A percentile compares a stretch with the other conserved stretches of the same genome.
phyloP scores from a whole-genome alignment of 768 basidiomycete species.

The Boletus barrowsii region DNA sequence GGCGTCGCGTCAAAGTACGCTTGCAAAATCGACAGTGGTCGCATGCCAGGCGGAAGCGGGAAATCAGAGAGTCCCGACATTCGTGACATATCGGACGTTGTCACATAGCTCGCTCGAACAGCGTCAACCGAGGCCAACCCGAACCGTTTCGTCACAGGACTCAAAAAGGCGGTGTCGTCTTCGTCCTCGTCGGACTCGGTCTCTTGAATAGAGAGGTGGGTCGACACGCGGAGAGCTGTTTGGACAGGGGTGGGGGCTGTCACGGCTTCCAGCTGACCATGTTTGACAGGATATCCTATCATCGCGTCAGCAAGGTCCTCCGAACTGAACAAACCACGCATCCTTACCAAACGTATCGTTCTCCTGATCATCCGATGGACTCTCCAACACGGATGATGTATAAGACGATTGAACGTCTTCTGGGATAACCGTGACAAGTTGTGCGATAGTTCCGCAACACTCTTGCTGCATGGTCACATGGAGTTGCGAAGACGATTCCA shows the following conservation, averaged over 20 bases:
- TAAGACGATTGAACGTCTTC: conserved; percentile 28
- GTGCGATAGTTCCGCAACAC: conserved; percentile 1
- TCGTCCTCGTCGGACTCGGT: conserved; percentile 4
- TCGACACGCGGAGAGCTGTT: conserved; percentile 14
- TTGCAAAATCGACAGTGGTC: conserved; percentile 39
- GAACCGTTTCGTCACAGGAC: conserved; percentile 19
- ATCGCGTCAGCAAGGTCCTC: neutral
- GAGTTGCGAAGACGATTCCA: conserved; percentile 5
- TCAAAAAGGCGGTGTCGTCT: neutral
- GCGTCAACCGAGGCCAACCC: conserved; percentile 29
- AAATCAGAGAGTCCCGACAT: conserved; percentile 77
- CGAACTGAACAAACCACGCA: neutral
- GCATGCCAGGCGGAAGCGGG: conserved; percentile 53
- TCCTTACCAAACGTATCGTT: conserved; percentile 32
- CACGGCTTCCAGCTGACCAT: conserved; percentile 13
- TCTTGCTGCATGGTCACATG: conserved; percentile 4
- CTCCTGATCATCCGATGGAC: conserved; percentile 11
- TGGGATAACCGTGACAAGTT: conserved; percentile 9
- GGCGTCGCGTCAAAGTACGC: conserved; percentile 38
- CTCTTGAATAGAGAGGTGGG: conserved; percentile 22
- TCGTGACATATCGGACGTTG: conserved; percentile 53
- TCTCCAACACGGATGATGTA: conserved; percentile 20
- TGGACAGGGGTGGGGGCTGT: conserved; percentile 13
- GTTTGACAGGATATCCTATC: conserved; percentile 26
- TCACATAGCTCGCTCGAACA: conserved; percentile 58